phyloP scores from a whole-genome alignment of 1,139 yeast genomes.

The Debaryomyces udenii region DNA sequence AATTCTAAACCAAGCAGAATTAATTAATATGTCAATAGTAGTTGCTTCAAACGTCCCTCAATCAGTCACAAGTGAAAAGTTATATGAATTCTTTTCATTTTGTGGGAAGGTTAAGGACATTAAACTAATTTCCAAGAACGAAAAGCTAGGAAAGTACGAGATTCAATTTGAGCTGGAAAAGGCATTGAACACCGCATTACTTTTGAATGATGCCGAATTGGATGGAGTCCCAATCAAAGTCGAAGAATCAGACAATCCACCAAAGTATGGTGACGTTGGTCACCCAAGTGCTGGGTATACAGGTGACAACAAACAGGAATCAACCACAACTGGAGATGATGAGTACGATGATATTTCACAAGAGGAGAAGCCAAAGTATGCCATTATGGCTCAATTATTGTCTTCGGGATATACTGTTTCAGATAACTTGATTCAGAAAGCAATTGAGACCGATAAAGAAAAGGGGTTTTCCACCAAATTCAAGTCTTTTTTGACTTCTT shows the following conservation, averaged over 20 bases:
- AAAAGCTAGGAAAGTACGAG: slow-evolving; percentile 40
- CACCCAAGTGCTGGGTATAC: slow-evolving; percentile 14
- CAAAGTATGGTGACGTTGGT: slow-evolving; percentile 10
- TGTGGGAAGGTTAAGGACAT: slow-evolving; percentile 69
- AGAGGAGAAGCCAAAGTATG: slow-evolving; percentile 77
- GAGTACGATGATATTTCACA: slow-evolving; percentile 60
- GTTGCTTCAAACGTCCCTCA: slow-evolving; percentile 65
- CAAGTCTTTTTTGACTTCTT: slow-evolving; percentile 52
- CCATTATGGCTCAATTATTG: slow-evolving; percentile 75
- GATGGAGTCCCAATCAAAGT: slow-evolving; percentile 60
- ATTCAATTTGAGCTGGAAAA: slow-evolving; percentile 59
- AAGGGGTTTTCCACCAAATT: slow-evolving; percentile 64
- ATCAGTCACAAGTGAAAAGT: slow-evolving; percentile 54
- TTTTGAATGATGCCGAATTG: slow-evolving; percentile 74
- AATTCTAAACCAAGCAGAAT: no score
- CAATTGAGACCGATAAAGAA: slow-evolving; percentile 63
- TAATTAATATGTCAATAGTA: slow-evolving; percentile 39
- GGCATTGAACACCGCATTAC: slow-evolving; percentile 74
- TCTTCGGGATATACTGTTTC: slow-evolving; percentile 71
- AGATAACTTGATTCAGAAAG: slow-evolving; percentile 62
- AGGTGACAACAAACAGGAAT: slow-evolving; percentile 9
- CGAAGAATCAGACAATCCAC: slow-evolving; percentile 29
- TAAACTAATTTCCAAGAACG: slow-evolving; percentile 32
- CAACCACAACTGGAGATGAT: slow-evolving; percentile 31
- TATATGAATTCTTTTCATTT: slow-evolving; percentile 72